phyloP scores from a whole-genome alignment of 148 eudicot species.

The Diospyros kaki region DNA sequence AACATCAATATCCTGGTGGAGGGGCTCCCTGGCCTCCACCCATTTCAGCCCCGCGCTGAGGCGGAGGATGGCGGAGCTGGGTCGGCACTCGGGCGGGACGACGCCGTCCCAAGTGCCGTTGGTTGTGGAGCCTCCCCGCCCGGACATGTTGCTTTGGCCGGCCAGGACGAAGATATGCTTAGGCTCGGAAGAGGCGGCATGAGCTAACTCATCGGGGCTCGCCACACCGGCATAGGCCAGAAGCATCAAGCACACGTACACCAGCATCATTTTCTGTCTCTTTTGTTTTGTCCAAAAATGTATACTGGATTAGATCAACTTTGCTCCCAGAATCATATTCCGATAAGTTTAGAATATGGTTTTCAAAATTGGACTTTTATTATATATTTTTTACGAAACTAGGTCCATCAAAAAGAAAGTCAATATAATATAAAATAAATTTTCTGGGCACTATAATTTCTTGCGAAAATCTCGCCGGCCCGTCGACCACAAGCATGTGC shows the following conservation, averaged over 20 bases:
- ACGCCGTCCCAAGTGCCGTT: constrained; percentile 31
- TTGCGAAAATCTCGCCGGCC: too few species aligned
- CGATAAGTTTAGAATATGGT: too few species aligned
- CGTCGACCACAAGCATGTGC: too few species aligned
- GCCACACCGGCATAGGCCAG: neutral
- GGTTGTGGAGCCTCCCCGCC: constrained; percentile 35
- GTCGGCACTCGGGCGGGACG: constrained; percentile 19
- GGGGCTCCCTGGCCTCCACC: constrained; percentile 37
- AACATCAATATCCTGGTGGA: constrained; percentile 35
- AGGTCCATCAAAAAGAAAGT: too few species aligned
- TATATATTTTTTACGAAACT: too few species aligned
- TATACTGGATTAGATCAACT: too few species aligned
- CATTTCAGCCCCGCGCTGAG: constrained; percentile 18
- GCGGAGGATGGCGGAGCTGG: constrained; percentile 23
- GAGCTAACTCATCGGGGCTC: neutral
- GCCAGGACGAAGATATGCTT: constrained; percentile 29
- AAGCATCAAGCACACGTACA: neutral
- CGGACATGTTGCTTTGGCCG: constrained; percentile 54
- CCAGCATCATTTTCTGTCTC: too few species aligned
- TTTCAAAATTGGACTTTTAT: too few species aligned
- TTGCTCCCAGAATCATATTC: too few species aligned
- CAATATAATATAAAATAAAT: too few species aligned
- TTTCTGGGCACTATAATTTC: too few species aligned
- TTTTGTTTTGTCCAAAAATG: too few species aligned
- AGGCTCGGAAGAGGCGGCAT: neutral